Evolutionary conservation across 352 stramenopile species (phyloP), one percentile per base, ranked within the genome.

Genomic region (Globisporangium nunn): DNA sequence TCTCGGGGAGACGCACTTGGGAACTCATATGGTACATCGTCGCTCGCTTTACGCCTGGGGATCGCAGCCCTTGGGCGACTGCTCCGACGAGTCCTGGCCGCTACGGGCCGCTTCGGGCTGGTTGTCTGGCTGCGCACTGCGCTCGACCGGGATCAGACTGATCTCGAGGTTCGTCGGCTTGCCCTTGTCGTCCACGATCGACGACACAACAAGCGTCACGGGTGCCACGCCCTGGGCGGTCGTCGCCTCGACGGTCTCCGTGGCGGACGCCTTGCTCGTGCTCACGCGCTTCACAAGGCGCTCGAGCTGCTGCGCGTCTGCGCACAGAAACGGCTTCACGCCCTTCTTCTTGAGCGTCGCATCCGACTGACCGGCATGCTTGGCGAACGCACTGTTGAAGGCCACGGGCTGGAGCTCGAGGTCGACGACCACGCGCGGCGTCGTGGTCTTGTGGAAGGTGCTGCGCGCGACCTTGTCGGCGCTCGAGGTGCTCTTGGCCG

Each of bases 371-470:
- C 71, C 73, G 12, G 78, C 72, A 54, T 82, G 71, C 3, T 60
- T 49, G 3, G 80, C 44, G 57, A 91, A 91, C 17, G 78, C 71
- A 39, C 61, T 56, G 70, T 91, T 91, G 28, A 69, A 77, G 0
- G 76, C 67, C 45, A 88, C 48, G 12, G 81, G 56, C 59, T 80
- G 67, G 58, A 91, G 67, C 31, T 71, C 62, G 4, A 81, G 43
- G 47, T 81, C 74, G 1, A 84, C 62, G 6, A 91, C 59, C 8
- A 91, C 44, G 3, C 72, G 72, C 1, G 80, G 66, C 10, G 80
- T 91, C 15, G 72, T 77, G 23, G 74, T 84, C 63, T 84, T 72
- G 49, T 84, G 62, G 47, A 91, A 91, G 69, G 74, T 79, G n/a
- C 70, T 66, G 60, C 87, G 85, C 50, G 81, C 66, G 35, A 52